These are phyloP conservation scores for Ilex aquifolium DNA, from an alignment of 257 asterid genomes.

Conservation along the genomic window DNA sequence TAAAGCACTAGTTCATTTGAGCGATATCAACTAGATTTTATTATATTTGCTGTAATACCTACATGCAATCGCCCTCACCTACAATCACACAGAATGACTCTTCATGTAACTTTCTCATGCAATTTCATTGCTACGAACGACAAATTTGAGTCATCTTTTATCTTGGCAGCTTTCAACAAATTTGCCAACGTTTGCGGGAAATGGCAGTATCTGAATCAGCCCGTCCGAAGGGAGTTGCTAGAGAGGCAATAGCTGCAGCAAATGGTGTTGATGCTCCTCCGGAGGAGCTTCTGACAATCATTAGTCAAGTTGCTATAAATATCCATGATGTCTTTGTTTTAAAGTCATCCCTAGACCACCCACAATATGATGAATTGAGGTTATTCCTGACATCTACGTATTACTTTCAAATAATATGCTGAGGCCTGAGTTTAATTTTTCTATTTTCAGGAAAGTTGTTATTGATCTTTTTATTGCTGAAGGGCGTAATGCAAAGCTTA, in stretches of 20 bases:
- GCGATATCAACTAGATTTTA: not conserved
- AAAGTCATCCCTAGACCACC: slow-evolving; percentile 68
- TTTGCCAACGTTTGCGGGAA: slow-evolving; percentile 50
- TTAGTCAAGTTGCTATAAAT: slow-evolving; percentile 55
- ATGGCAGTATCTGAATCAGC: slow-evolving; percentile 47
- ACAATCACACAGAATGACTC: not conserved
- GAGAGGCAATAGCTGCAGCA: slow-evolving; percentile 54
- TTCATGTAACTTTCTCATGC: no score
- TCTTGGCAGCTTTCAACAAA: slow-evolving; percentile 60
- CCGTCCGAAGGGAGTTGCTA: slow-evolving; percentile 43
- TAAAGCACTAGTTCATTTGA: no score
- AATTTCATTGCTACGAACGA: no score
- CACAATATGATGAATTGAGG: slow-evolving; percentile 68
- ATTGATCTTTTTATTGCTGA: slow-evolving; percentile 58
- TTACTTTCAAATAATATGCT: not conserved
- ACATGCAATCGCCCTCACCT: not conserved
- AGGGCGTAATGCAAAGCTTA: slow-evolving; percentile 80
- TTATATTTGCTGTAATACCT: no score
- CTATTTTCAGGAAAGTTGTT: slow-evolving; percentile 56
- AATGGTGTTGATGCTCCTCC: slow-evolving; percentile 39
- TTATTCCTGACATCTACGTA: slow-evolving; percentile 17
- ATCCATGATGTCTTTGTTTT: slow-evolving; percentile 78
- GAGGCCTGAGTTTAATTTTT: not conserved
- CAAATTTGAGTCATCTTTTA: slow-evolving; percentile 2
- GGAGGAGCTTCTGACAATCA: slow-evolving; percentile 57